These are phyloP conservation scores for Penicillium silybi DNA, from an alignment of 495 filamentous ascomycete genomes.

Conservation along the genomic window DNA sequence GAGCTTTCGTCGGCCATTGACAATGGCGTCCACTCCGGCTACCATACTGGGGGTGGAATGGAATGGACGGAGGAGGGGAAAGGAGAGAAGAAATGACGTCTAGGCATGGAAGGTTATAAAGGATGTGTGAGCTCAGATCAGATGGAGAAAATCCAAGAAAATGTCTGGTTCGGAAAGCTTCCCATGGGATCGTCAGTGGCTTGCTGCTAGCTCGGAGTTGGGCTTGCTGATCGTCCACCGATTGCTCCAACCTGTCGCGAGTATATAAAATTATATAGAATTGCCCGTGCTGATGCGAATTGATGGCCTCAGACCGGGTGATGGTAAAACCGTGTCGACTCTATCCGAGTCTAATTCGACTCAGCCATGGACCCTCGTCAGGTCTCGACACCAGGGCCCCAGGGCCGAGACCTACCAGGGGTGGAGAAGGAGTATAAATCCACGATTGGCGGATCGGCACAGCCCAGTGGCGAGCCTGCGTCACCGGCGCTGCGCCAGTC, in stretches of 20 bases:
- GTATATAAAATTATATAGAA: too few relatives aligned
- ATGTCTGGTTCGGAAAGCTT: slow-evolving; percentile 1
- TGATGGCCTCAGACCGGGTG: background rate
- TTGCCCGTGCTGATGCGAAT: too few relatives aligned
- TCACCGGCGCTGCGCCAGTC: slow-evolving; percentile 8
- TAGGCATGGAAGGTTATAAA: background rate
- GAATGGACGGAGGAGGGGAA: slow-evolving; percentile 3
- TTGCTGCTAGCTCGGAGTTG: slow-evolving; percentile 5
- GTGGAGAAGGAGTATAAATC: background rate
- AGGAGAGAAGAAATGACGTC: slow-evolving; percentile 9
- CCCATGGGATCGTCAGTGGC: slow-evolving; percentile 24
- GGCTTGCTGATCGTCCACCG: background rate
- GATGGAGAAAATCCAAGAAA: background rate
- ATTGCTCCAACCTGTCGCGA: too few relatives aligned
- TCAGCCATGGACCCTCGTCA: too few relatives aligned
- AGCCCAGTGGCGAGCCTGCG: slow-evolving; percentile 7
- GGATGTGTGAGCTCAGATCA: background rate
- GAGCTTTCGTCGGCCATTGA: slow-evolving; percentile 18
- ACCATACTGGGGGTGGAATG: slow-evolving; percentile 7
- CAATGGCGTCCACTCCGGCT: slow-evolving; percentile 10
- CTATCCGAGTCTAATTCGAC: too few relatives aligned
- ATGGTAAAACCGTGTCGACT: too few relatives aligned
- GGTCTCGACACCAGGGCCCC: too few relatives aligned
- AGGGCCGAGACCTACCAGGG: background rate
- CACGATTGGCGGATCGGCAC: slow-evolving; percentile 14